A percentile compares a stretch with the other conserved stretches of the same genome.
Conservation (phyloP, 495 filamentous ascomycete genomes). For the Halenospora varia region DNA sequence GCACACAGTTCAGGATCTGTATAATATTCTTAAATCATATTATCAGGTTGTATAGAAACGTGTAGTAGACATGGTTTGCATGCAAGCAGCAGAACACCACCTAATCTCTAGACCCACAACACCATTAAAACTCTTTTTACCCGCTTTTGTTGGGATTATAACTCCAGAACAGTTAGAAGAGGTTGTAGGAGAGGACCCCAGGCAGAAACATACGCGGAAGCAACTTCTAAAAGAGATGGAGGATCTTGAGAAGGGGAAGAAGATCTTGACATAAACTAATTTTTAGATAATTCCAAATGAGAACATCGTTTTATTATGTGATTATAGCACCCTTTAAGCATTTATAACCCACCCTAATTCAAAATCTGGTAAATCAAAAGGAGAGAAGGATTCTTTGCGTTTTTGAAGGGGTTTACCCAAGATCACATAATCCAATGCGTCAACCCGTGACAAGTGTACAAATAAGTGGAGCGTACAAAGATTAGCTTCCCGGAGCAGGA, state of each 20-base stretch:
- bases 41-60: constrained; percentile 41
- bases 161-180: constrained; percentile 33
- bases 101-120: constrained; percentile 19
- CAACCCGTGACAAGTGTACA: too few species aligned
- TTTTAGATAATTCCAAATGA: too few species aligned
- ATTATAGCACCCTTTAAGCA: too few species aligned
- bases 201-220: constrained; percentile 26
- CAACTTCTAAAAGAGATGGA: constrained; percentile 35
- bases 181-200: constrained; percentile 43
- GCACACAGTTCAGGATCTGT: constrained; percentile 33
- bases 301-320: too few species aligned
- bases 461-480: too few species aligned
- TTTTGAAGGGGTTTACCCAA: too few species aligned
- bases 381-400: too few species aligned
- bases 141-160: constrained; percentile 21
- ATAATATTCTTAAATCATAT: constrained; percentile 35
- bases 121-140: constrained; percentile 29
- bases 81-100: constrained; percentile 36
- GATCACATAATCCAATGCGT: too few species aligned
- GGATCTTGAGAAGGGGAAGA: constrained; percentile 35
- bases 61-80: constrained; percentile 37
- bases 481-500: neutral
- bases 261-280: neutral
- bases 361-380: too few species aligned
- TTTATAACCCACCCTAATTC: too few species aligned